Conservation (phyloP, 805 yeast species). For the Hanseniaspora singularis region DNA sequence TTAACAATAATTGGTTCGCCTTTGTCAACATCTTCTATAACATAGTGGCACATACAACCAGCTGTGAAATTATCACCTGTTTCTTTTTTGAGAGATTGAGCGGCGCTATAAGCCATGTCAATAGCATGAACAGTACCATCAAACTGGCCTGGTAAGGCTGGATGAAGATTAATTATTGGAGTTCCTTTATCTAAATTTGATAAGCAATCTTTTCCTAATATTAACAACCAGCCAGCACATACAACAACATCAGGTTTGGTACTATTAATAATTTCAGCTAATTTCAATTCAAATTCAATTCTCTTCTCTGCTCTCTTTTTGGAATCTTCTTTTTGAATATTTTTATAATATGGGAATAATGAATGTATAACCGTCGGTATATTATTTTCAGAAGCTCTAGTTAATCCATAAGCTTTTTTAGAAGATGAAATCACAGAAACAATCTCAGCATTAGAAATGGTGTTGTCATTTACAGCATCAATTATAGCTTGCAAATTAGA, state of each 20-base stretch:
- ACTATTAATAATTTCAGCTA: constrained; percentile 53
- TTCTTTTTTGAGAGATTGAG: constrained; percentile 52
- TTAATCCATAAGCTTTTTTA: constrained; percentile 73
- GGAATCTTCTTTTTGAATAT: constrained; percentile 56
- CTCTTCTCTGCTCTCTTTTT: constrained; percentile 50
- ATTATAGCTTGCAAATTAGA: constrained; percentile 92
- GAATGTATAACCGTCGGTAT: constrained; percentile 67
- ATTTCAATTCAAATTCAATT: constrained; percentile 60
- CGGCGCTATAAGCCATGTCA: constrained; percentile 91
- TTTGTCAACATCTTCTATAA: constrained; percentile 88
- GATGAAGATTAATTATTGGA: constrained; percentile 86
- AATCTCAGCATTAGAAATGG: constrained; percentile 33
- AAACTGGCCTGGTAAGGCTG: constrained; percentile 93
- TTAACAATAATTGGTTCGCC: constrained; percentile 83
- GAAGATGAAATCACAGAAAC: constrained; percentile 72
- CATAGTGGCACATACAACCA: constrained; percentile 94
- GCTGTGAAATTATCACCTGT: constrained; percentile 39
- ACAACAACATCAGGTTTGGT: constrained; percentile 74
- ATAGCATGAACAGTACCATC: constrained; percentile 91
- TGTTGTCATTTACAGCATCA: constrained; percentile 44
- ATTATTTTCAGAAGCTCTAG: constrained; percentile 55
- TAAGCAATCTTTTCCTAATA: constrained; percentile 66
- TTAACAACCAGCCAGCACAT: constrained; percentile 98
- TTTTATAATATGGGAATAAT: constrained; percentile 61
- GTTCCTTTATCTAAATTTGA: constrained; percentile 49